A percentile compares a stretch with the other conserved stretches of the same genome.
These are phyloP conservation scores for Flaveria sonorensis DNA, from an alignment of 129 eudicot genomes.

Conservation along the genomic window DNA sequence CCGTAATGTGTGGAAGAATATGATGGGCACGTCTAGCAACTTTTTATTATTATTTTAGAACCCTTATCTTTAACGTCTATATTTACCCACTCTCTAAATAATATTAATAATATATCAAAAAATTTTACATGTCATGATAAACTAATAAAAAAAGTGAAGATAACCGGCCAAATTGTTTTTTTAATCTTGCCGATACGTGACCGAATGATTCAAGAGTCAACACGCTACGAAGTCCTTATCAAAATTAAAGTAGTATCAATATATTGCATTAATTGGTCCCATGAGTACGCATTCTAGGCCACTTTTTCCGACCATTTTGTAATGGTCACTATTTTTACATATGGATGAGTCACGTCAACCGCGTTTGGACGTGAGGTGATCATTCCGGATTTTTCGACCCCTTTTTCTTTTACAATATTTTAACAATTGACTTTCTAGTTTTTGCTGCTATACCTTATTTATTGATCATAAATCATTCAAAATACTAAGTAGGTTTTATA, in stretches of 20 bases:
- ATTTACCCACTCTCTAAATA: neutral
- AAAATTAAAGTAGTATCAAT: neutral
- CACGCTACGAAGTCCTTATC: neutral
- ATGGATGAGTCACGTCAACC: constrained; percentile 12
- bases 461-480: no score
- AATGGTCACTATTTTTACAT: neutral
- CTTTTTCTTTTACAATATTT: neutral
- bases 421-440: no score
- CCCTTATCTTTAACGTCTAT: neutral
- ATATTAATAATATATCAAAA: neutral
- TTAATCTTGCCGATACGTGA: neutral
- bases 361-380: constrained; percentile 13
- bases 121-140: neutral
- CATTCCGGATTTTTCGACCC: constrained; percentile 14
- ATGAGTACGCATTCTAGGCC: constrained; percentile 9
- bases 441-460: no score
- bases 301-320: constrained; percentile 23
- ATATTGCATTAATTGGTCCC: constrained; percentile 12
- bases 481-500: no score
- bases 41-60: neutral
- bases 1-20: no score
- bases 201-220: constrained; percentile 12
- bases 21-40: neutral
- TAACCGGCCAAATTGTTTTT: constrained; percentile 13
- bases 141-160: neutral